Evolutionary conservation across 2,329 filamentous ascomycete genomes (phyloP).

Genomic region (Botryotinia narcissicola): DNA sequence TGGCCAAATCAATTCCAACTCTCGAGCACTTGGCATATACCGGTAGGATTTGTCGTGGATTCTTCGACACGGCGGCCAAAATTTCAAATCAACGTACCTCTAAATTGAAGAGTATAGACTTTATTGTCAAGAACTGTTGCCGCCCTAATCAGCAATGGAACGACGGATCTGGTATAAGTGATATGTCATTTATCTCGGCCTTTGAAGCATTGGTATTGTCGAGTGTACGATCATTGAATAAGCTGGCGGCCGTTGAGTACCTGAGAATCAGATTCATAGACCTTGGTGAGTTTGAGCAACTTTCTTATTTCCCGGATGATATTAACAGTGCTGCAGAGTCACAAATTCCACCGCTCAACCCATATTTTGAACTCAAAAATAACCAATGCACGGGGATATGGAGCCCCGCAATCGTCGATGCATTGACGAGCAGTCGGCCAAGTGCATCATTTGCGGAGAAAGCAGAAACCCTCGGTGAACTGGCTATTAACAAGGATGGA

Average conservation of each 20-base stretch:
- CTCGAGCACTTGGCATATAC: conserved; percentile 71
- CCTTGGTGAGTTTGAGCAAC: conserved; percentile 49
- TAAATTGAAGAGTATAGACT: conserved; percentile 61
- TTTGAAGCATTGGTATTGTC: conserved; percentile 68
- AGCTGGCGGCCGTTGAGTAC: conserved; percentile 58
- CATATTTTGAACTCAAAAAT: conserved; percentile 64
- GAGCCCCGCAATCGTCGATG: conserved; percentile 64
- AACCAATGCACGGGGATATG: conserved; percentile 67
- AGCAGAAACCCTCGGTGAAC: conserved; percentile 61
- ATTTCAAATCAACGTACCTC: conserved; percentile 48
- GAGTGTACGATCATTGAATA: conserved; percentile 58
- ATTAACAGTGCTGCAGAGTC: conserved; percentile 52
- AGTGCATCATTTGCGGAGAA: conserved; percentile 59
- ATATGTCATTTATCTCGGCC: conserved; percentile 67
- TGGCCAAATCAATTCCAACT: conserved; percentile 59
- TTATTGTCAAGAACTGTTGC: conserved; percentile 74
- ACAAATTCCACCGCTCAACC: conserved; percentile 66
- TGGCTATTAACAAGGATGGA: conserved; percentile 56
- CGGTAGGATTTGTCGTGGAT: conserved; percentile 66
- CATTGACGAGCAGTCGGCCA: conserved; percentile 59
- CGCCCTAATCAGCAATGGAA: conserved; percentile 49
- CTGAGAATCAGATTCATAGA: conserved; percentile 74
- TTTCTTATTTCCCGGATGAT: background rate
- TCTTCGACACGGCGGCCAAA: conserved; percentile 60
- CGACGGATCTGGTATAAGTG: conserved; percentile 68